phyloP scores from a whole-genome alignment of 441 rosid genomes.

The Macaranga tanarius region DNA sequence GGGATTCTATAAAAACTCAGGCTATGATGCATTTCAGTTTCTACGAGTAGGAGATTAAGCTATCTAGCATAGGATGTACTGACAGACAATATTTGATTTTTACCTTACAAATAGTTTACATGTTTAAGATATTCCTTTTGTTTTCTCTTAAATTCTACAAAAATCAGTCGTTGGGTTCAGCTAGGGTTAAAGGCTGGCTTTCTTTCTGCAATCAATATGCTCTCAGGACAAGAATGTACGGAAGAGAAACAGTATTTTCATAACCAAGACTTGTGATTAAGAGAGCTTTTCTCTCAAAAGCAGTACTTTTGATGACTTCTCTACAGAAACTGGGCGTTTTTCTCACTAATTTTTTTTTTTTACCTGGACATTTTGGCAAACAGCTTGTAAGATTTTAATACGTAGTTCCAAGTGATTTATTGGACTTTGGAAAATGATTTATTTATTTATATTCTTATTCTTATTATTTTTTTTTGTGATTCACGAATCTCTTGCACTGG shows the following conservation, averaged over 20 bases:
- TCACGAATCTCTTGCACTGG: too few relatives aligned
- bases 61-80: neutral
- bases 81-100: neutral
- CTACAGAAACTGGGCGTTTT: neutral
- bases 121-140: too few relatives aligned
- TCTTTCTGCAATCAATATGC: neutral
- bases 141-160: too few relatives aligned
- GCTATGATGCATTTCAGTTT: neutral
- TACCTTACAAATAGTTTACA: too few relatives aligned
- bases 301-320: neutral
- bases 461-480: too few relatives aligned
- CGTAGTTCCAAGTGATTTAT: too few relatives aligned
- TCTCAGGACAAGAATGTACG: neutral
- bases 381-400: too few relatives aligned
- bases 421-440: too few relatives aligned
- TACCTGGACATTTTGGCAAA: too few relatives aligned
- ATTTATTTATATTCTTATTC: too few relatives aligned
- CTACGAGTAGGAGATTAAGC: neutral
- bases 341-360: neutral
- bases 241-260: neutral
- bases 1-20: neutral
- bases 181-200: neutral
- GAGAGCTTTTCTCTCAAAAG: neutral
- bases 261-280: neutral
- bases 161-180: neutral